Evolutionary conservation across 768 basidiomycete species (phyloP).

Genomic region (Amanita exitialis): DNA sequence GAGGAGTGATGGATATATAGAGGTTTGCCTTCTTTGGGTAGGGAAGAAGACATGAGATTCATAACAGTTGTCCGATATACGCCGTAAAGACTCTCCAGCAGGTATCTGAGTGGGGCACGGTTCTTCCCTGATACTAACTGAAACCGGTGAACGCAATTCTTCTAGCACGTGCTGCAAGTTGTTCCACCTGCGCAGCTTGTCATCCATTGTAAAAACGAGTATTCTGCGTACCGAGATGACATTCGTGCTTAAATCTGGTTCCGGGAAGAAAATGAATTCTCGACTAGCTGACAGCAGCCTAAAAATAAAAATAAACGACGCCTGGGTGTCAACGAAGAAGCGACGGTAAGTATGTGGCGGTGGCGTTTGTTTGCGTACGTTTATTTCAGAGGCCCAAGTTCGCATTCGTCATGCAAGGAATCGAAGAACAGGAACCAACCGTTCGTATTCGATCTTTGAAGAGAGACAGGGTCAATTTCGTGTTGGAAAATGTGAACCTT

Average conservation of each 20-base stretch:
- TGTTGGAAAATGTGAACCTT: conserved; percentile 92
- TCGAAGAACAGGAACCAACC: conserved; percentile 48
- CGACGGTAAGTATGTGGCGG: not conserved
- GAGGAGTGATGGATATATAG: not conserved
- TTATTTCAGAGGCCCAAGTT: not conserved
- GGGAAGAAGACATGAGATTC: not conserved
- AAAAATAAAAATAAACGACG: not conserved
- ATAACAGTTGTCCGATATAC: not conserved
- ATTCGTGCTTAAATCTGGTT: not conserved
- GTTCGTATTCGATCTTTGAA: conserved; percentile 81
- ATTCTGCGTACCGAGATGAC: not conserved
- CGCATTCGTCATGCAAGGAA: conserved; percentile 22
- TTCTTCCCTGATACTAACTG: not conserved
- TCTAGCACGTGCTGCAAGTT: not conserved
- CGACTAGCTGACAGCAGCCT: not conserved
- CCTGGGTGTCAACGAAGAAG: not conserved
- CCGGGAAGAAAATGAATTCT: not conserved
- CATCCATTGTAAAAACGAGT: not conserved
- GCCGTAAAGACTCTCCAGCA: not conserved
- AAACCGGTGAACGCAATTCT: too few species aligned
- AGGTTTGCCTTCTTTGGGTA: not conserved
- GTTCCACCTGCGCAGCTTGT: not conserved
- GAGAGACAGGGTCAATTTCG: conserved; percentile 82
- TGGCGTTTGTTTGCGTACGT: not conserved
- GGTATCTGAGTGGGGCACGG: not conserved